A percentile compares a stretch with the other conserved stretches of the same genome.
These are phyloP conservation scores for Achaetomiella virescens DNA, from an alignment of 495 filamentous ascomycete species.

Conservation along the genomic window DNA sequence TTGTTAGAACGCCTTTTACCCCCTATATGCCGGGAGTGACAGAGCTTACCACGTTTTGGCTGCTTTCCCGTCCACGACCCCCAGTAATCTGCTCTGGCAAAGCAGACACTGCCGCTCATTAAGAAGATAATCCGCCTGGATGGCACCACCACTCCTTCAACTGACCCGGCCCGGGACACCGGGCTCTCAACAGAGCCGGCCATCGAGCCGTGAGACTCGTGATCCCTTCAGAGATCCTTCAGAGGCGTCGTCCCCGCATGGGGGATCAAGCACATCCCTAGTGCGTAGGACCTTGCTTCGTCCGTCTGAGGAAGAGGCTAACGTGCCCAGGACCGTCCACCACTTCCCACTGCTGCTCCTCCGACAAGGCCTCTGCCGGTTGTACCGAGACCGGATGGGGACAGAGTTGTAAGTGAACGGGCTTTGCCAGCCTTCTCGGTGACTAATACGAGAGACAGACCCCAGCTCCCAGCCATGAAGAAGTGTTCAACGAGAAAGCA, in stretches of 20 bases:
- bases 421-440: neutral
- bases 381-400: neutral
- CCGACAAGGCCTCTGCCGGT: neutral
- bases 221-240: constrained; percentile 29
- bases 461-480: constrained; percentile 10
- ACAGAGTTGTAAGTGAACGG: constrained; percentile 3
- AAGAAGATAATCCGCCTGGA: neutral
- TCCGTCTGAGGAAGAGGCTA: neutral
- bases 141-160: constrained; percentile 2
- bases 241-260: constrained; percentile 14
- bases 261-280: constrained; percentile 17
- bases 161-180: constrained; percentile 5
- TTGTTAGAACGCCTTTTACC: neutral
- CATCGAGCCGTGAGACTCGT: neutral
- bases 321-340: constrained; percentile 8
- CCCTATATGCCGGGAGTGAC: constrained; percentile 1
- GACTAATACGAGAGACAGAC: constrained; percentile 5
- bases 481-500: constrained; percentile 19
- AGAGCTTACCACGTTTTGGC: neutral
- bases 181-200: neutral
- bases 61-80: neutral
- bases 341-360: neutral
- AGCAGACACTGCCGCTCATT: neutral
- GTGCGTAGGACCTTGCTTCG: constrained; percentile 7
- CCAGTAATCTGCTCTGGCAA: neutral